Percentiles rank a stretch among this genome's conserved stretches.
Evolutionary conservation across 2,329 filamentous ascomycete genomes (phyloP).

Genomic region (Seiridium unicorne): DNA sequence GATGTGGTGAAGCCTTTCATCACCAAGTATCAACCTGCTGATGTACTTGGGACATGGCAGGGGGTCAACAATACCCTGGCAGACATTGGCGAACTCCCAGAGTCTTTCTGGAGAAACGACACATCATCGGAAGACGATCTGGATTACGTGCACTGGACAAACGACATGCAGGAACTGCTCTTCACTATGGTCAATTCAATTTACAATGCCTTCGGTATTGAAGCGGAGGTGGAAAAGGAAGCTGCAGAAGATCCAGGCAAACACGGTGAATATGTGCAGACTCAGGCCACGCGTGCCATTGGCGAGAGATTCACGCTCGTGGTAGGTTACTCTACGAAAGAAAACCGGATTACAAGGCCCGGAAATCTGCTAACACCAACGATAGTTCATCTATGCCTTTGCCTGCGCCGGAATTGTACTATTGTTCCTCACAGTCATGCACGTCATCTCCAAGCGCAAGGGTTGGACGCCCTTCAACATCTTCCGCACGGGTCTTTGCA

Average conservation of each 20-base stretch:
- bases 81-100: slow-evolving; percentile 15
- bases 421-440: slow-evolving; percentile 26
- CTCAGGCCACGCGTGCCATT: slow-evolving; percentile 13
- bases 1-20: slow-evolving; percentile 21
- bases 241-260: not conserved
- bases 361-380: not conserved
- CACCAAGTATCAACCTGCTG: slow-evolving; percentile 25
- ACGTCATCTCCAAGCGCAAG: slow-evolving; percentile 24
- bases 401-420: slow-evolving; percentile 25
- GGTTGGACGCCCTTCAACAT: slow-evolving; percentile 29
- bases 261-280: slow-evolving; percentile 13
- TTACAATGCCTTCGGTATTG: slow-evolving; percentile 22
- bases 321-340: slow-evolving; percentile 14
- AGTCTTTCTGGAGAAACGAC: slow-evolving; percentile 17
- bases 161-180: slow-evolving; percentile 16
- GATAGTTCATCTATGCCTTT: slow-evolving; percentile 26
- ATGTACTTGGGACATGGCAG: slow-evolving; percentile 15
- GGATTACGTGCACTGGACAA: not conserved
- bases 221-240: slow-evolving; percentile 8
- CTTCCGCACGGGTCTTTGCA: slow-evolving; percentile 19
- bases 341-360: not conserved
- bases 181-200: slow-evolving; percentile 22
- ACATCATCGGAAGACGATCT: slow-evolving; percentile 5
- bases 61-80: slow-evolving; percentile 14
- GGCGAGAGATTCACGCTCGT: slow-evolving; percentile 18